Evolutionary conservation across 192 early-diverging fungal genomes (phyloP).

Genomic region (Coemansia pectinata): DNA sequence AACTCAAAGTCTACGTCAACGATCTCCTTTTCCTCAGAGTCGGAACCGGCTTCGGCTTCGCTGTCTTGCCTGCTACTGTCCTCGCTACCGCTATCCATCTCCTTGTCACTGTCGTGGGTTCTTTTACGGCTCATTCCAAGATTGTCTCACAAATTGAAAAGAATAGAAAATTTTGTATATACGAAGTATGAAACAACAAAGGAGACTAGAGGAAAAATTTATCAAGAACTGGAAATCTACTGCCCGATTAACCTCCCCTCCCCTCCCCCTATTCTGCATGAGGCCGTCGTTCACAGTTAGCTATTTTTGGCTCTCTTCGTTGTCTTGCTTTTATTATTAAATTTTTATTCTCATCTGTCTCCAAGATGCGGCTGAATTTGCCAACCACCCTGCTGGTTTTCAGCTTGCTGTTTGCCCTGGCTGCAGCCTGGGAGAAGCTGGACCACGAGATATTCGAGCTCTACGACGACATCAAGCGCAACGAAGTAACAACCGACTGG

Average conservation of each 20-base stretch:
- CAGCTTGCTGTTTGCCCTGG: constrained; percentile 7
- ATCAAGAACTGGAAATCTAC: background rate
- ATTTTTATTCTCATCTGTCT: constrained; percentile 1
- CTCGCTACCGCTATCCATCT: constrained; percentile 9
- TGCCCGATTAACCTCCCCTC: background rate
- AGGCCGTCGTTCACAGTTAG: too few species aligned
- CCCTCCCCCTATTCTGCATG: background rate
- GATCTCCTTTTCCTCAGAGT: constrained; percentile 15
- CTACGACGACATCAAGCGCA: constrained; percentile 70
- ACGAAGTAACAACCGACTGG: constrained; percentile 59
- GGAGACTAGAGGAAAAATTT: background rate
- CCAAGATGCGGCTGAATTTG: constrained; percentile 11
- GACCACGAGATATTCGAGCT: constrained; percentile 86
- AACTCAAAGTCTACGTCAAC: constrained; percentile 97
- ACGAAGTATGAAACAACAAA: background rate
- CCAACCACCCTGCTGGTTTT: constrained; percentile 9
- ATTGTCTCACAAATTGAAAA: background rate
- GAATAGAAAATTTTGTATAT: background rate
- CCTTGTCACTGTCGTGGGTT: constrained; percentile 12
- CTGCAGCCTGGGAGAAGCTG: constrained; percentile 54
- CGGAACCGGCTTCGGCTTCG: background rate
- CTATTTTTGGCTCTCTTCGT: background rate
- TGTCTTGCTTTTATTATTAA: background rate
- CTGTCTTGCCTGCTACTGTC: constrained; percentile 7
- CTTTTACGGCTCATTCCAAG: constrained; percentile 29